These are phyloP conservation scores for Cyclotella choctawhatcheeana DNA, from an alignment of 108 stramenopile species.

Conservation along the genomic window DNA sequence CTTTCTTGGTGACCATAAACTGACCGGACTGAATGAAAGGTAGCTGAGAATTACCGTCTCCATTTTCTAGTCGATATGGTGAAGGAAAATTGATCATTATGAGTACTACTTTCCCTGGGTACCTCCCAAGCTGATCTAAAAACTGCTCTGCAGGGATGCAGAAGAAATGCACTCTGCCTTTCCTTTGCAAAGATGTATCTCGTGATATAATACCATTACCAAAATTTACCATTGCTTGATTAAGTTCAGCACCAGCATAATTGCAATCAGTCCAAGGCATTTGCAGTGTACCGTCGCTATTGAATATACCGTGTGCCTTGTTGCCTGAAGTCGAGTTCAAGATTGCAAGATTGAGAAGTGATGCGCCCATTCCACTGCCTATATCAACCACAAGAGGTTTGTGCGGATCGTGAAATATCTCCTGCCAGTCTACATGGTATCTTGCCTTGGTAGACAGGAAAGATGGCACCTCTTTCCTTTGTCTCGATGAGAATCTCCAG, in stretches of 20 bases:
- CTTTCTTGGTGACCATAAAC: slow-evolving; percentile 39
- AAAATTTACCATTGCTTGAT: slow-evolving; percentile 34
- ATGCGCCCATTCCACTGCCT: slow-evolving; percentile 51
- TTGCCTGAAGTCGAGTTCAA: background rate
- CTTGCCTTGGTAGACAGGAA: background rate
- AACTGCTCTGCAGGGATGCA: slow-evolving; percentile 34
- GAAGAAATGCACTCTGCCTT: slow-evolving; percentile 33
- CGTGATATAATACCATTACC: slow-evolving; percentile 45
- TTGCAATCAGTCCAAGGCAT: slow-evolving; percentile 43
- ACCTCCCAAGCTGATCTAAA: slow-evolving; percentile 26
- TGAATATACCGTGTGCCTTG: background rate
- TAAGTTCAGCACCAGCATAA: slow-evolving; percentile 49
- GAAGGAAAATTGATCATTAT: slow-evolving; percentile 50
- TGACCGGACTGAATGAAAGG: slow-evolving; percentile 12
- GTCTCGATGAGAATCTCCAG: slow-evolving; percentile 47
- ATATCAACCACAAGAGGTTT: slow-evolving; percentile 49
- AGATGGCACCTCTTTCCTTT: slow-evolving; percentile 25
- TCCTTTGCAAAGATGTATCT: slow-evolving; percentile 1
- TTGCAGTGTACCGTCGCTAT: slow-evolving; percentile 3
- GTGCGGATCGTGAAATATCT: slow-evolving; percentile 30
- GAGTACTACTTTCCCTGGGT: slow-evolving; percentile 17
- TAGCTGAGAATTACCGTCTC: slow-evolving; percentile 39
- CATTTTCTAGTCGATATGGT: slow-evolving; percentile 25
- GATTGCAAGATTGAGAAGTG: slow-evolving; percentile 31
- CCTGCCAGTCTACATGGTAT: slow-evolving; percentile 28